Percentiles rank a stretch among this genome's conserved stretches.
phyloP scores from a whole-genome alignment of 805 yeast genomes.

The Candida oleophila region DNA sequence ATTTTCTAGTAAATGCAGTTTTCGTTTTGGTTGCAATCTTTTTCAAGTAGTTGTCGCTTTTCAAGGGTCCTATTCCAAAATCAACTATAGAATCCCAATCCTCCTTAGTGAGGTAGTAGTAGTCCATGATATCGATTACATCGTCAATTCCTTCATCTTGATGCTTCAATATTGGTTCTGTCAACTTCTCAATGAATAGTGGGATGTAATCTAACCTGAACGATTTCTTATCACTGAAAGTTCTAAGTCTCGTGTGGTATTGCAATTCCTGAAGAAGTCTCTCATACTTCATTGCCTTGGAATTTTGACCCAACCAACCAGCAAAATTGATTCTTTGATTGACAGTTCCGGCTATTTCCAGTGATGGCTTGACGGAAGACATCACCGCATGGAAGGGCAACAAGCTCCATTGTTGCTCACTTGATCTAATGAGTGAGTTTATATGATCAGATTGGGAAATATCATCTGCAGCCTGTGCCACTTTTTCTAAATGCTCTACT shows the following conservation, averaged over 20 bases:
- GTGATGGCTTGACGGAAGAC: constrained; percentile 81
- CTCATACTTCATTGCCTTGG: constrained; percentile 74
- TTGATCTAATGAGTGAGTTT: constrained; percentile 78
- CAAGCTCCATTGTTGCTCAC: constrained; percentile 92
- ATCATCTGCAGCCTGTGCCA: constrained; percentile 79
- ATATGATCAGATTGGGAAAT: constrained; percentile 84
- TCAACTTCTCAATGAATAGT: constrained; percentile 52
- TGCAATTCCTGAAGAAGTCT: constrained; percentile 84
- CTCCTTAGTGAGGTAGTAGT: constrained; percentile 80
- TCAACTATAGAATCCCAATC: constrained; percentile 92
- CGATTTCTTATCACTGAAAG: constrained; percentile 73
- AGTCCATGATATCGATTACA: constrained; percentile 74
- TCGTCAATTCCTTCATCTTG: constrained; percentile 65
- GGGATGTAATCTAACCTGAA: constrained; percentile 78
- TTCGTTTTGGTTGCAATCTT: constrained; percentile 76
- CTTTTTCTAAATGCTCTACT: constrained; percentile 56
- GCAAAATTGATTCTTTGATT: constrained; percentile 76
- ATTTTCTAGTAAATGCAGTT: constrained; percentile 81
- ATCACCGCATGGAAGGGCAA: constrained; percentile 87
- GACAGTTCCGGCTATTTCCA: constrained; percentile 68
- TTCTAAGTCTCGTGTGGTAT: constrained; percentile 78
- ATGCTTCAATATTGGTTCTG: constrained; percentile 53
- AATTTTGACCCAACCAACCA: constrained; percentile 86
- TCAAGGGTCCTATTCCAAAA: constrained; percentile 64
- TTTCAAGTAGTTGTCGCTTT: constrained; percentile 47